Conservation (phyloP, 352 stramenopile species). For the Phytophthora foliorum region DNA sequence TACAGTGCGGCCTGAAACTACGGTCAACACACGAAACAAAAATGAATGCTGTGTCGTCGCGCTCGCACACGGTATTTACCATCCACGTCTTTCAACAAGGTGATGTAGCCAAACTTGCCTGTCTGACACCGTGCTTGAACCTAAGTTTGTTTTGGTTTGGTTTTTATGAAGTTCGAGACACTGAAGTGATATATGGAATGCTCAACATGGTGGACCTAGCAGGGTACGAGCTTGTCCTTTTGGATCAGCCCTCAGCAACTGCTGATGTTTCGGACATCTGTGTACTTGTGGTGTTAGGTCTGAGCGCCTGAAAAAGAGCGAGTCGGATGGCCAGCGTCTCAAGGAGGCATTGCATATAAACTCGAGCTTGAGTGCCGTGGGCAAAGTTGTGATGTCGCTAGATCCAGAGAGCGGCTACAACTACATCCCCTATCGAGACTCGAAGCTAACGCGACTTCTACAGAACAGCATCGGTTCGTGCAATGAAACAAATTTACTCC, state of each 20-base stretch:
- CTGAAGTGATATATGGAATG: conserved; percentile 88
- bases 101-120: conserved; percentile 21
- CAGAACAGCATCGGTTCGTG: conserved; percentile 85
- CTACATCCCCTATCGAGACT: conserved; percentile 90
- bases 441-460: conserved; percentile 84
- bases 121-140: neutral
- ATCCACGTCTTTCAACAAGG: conserved; percentile 90
- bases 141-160: neutral
- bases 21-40: conserved; percentile 94
- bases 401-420: conserved; percentile 90
- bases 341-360: conserved; percentile 91
- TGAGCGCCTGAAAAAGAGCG: conserved; percentile 89
- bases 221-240: conserved; percentile 35
- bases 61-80: conserved; percentile 90
- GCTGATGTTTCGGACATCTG: neutral
- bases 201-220: conserved; percentile 90
- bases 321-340: conserved; percentile 85
- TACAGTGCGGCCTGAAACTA: conserved; percentile 88
- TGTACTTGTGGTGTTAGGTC: conserved; percentile 43
- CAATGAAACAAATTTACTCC: neutral
- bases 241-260: neutral
- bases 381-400: conserved; percentile 90
- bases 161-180: conserved; percentile 53
- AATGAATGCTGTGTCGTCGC: conserved; percentile 93
- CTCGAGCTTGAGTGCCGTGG: conserved; percentile 84